These are phyloP conservation scores for Blastomyces gilchristii DNA, from an alignment of 2,329 filamentous ascomycete genomes.

Conservation along the genomic window DNA sequence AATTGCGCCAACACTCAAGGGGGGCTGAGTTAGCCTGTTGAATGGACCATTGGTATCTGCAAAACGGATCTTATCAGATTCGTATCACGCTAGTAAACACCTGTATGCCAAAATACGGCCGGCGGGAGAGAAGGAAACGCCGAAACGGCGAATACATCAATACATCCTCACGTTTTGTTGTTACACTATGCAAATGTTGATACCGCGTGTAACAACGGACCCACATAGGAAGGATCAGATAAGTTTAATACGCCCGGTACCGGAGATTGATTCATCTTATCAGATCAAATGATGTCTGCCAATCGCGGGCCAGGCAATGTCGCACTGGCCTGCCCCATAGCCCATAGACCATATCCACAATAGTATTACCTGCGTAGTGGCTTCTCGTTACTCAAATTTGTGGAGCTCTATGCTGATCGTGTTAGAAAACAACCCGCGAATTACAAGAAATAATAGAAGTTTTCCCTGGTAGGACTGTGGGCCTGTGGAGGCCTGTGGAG, in stretches of 20 bases:
- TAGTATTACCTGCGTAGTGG: not conserved
- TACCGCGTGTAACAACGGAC: not conserved
- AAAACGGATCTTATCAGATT: not conserved
- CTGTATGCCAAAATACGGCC: not conserved
- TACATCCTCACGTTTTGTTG: not conserved
- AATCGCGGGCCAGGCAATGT: not conserved
- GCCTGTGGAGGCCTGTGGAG: too few species aligned
- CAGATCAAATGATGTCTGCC: slow-evolving; percentile 1
- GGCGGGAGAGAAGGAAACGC: not conserved
- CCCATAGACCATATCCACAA: not conserved
- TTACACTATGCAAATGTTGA: not conserved
- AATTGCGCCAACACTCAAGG: not conserved
- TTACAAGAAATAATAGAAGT: not conserved
- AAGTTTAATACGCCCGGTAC: slow-evolving; percentile 1
- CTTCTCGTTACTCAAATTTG: not conserved
- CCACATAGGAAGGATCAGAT: slow-evolving; percentile 9
- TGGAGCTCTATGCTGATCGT: not conserved
- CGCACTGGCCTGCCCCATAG: not conserved
- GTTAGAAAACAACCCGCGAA: not conserved
- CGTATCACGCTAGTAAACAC: not conserved
- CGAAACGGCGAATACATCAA: not conserved
- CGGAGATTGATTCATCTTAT: slow-evolving; percentile 6
- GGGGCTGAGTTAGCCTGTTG: not conserved
- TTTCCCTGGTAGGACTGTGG: not conserved
- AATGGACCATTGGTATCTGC: not conserved